Evolutionary conservation across 2,329 filamentous ascomycete genomes (phyloP).

Genomic region (Colletotrichum sojae): DNA sequence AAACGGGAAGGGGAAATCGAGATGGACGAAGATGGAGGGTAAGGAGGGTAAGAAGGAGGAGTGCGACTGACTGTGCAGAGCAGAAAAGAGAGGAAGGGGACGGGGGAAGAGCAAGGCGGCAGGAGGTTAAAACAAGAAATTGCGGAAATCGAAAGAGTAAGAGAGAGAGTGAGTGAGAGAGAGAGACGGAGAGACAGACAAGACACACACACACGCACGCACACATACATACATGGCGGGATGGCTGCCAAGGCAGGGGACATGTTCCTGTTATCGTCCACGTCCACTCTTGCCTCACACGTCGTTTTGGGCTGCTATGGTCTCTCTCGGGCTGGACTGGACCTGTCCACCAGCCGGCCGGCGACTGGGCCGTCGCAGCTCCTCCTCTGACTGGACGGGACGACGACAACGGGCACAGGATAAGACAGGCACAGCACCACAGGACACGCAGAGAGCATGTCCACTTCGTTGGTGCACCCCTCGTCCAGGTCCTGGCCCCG

Average conservation of each 20-base stretch:
- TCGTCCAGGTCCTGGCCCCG: slow-evolving; percentile 6
- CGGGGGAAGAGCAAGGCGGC: slow-evolving; percentile 6
- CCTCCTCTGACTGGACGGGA: slow-evolving; percentile 33
- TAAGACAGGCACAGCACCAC: slow-evolving; percentile 27
- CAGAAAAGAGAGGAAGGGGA: slow-evolving; percentile 20
- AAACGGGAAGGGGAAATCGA: neutral
- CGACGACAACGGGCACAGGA: slow-evolving; percentile 14
- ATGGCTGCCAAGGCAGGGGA: slow-evolving; percentile 38
- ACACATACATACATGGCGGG: neutral
- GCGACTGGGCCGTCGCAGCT: slow-evolving; percentile 6
- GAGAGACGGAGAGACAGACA: slow-evolving; percentile 22
- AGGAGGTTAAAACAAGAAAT: slow-evolving; percentile 39
- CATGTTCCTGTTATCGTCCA: slow-evolving; percentile 34
- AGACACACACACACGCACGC: no score
- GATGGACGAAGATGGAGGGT: slow-evolving; percentile 12
- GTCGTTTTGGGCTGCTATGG: slow-evolving; percentile 26
- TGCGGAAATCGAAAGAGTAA: slow-evolving; percentile 12
- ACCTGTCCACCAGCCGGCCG: no score
- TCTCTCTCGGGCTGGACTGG: slow-evolving; percentile 21
- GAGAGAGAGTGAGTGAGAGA: neutral
- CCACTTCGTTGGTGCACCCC: slow-evolving; percentile 38
- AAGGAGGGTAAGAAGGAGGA: slow-evolving; percentile 8
- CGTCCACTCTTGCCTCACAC: slow-evolving; percentile 31
- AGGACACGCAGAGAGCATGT: slow-evolving; percentile 22
- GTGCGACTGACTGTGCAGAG: neutral